Percentiles rank a stretch among this genome's conserved stretches.
phyloP scores from a whole-genome alignment of 1,284 basidiomycete species.

The Heterobasidion occidentale region DNA sequence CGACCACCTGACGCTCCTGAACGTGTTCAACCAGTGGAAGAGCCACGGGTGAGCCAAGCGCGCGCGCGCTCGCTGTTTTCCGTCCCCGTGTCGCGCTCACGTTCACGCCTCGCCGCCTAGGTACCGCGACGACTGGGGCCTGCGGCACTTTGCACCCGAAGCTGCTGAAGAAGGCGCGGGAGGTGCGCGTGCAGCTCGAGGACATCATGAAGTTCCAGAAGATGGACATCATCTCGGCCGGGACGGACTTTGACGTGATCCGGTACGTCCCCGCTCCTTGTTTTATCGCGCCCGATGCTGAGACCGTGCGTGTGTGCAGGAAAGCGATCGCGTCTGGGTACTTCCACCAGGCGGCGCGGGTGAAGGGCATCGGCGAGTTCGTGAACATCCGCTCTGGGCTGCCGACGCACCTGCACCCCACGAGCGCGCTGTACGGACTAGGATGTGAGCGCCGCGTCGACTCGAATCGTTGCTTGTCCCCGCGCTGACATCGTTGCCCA shows the following conservation, averaged over 20 bases:
- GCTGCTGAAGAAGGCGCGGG: conserved; percentile 88
- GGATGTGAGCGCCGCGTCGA: conserved; percentile 79
- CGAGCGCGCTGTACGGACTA: conserved; percentile 92
- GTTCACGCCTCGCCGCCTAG: conserved; percentile 27
- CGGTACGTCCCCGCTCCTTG: conserved; percentile 42
- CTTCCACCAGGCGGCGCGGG: conserved; percentile 97
- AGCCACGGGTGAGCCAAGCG: conserved; percentile 66
- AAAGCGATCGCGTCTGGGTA: conserved; percentile 98
- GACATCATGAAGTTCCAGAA: conserved; percentile 99
- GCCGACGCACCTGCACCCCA: conserved; percentile 92
- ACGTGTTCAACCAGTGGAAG: conserved; percentile 99
- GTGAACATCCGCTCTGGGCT: conserved; percentile 95
- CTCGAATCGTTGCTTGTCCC: too few relatives aligned
- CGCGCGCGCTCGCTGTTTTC: neutral
- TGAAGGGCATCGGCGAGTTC: conserved; percentile 98
- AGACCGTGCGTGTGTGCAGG: conserved; percentile 29
- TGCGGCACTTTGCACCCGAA: conserved; percentile 98
- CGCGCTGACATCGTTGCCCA: too few relatives aligned
- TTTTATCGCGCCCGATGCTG: conserved; percentile 3
- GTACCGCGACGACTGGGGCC: conserved; percentile 89
- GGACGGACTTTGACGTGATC: conserved; percentile 93
- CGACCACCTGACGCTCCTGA: conserved; percentile 92
- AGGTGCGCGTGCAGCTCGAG: conserved; percentile 94
- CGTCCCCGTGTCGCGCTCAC: conserved; percentile 2
- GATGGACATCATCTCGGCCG: conserved; percentile 83